A percentile compares a stretch with the other conserved stretches of the same genome.
phyloP scores from a whole-genome alignment of 2,329 filamentous ascomycete genomes.

The Dissoconium aciculare region DNA sequence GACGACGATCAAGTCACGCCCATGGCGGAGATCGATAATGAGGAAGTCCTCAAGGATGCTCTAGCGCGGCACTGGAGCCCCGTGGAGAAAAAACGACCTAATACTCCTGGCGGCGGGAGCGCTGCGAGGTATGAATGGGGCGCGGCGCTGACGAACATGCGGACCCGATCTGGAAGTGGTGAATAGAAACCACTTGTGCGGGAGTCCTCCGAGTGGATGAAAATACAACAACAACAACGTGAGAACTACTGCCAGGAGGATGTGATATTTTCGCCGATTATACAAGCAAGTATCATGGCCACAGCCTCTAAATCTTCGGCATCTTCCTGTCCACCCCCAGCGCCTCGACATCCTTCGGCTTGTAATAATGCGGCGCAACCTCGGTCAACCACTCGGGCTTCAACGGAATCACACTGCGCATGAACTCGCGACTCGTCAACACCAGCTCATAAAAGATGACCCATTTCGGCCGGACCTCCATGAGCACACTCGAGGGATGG shows the following conservation, averaged over 20 bases:
- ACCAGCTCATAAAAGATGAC: conserved; percentile 78
- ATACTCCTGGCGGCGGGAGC: conserved; percentile 13
- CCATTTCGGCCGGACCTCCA: conserved; percentile 68
- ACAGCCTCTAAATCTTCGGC: conserved; percentile 39
- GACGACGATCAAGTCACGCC: conserved; percentile 9
- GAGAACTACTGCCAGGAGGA: too few species aligned
- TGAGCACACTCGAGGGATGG: conserved; percentile 75
- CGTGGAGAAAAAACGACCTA: conserved; percentile 17
- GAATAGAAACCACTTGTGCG: conserved; percentile 22
- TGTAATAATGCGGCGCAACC: conserved; percentile 87
- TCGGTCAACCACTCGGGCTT: conserved; percentile 75
- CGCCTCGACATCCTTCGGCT: conserved; percentile 74
- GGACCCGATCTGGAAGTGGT: conserved; percentile 2
- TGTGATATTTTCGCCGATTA: too few species aligned
- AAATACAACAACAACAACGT: too few species aligned
- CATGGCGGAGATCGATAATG: conserved; percentile 5
- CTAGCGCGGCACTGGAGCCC: conserved; percentile 22
- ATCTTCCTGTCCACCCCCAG: conserved; percentile 63
- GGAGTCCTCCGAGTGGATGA: conserved; percentile 9
- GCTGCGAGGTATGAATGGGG: background rate
- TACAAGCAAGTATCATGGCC: too few species aligned
- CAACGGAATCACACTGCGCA: conserved; percentile 74
- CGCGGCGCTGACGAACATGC: background rate
- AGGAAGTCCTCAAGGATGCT: conserved; percentile 17
- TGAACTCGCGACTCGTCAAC: conserved; percentile 79